Evolutionary conservation across 768 basidiomycete genomes (phyloP).

Genomic region (Termitomyces sp.): DNA sequence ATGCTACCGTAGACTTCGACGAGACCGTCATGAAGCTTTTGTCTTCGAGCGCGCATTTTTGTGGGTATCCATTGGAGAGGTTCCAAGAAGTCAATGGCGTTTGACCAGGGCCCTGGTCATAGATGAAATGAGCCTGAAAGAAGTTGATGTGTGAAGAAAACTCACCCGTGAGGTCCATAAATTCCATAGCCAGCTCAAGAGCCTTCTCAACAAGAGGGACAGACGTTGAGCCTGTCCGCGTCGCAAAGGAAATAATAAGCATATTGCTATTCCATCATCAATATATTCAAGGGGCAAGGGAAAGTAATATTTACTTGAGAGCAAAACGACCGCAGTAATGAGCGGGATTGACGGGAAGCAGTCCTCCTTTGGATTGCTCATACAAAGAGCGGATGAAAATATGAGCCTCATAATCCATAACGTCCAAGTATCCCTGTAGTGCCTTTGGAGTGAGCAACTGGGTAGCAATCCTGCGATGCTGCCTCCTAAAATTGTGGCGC

Average conservation of each 20-base stretch:
- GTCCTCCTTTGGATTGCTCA: slow-evolving; percentile 24
- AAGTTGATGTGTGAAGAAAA: slow-evolving; percentile 12
- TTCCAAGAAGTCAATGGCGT: slow-evolving; percentile 39
- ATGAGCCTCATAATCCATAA: slow-evolving; percentile 36
- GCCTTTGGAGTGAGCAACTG: slow-evolving; percentile 29
- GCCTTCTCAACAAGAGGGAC: slow-evolving; percentile 32
- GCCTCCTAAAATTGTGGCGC: slow-evolving; percentile 29
- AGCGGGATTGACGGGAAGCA: slow-evolving; percentile 31
- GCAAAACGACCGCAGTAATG: slow-evolving; percentile 32
- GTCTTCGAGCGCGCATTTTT: slow-evolving; percentile 30
- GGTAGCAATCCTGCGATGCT: slow-evolving; percentile 36
- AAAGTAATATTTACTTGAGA: slow-evolving; percentile 13
- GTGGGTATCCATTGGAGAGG: slow-evolving; percentile 36
- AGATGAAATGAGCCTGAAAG: too few species aligned
- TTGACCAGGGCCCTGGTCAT: slow-evolving; percentile 36
- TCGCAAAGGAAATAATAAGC: slow-evolving; percentile 37
- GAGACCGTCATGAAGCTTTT: slow-evolving; percentile 32
- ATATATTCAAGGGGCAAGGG: too few species aligned
- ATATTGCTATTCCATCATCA: too few species aligned
- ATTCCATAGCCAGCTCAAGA: slow-evolving; percentile 36
- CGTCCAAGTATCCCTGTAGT: slow-evolving; percentile 27
- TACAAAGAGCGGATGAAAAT: slow-evolving; percentile 35
- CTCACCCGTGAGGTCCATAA: slow-evolving; percentile 31
- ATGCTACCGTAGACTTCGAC: slow-evolving; percentile 33
- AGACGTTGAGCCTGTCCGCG: slow-evolving; percentile 32